Conservation (phyloP, 139 green algal genomes). For the Chlamydomonas applanata region DNA sequence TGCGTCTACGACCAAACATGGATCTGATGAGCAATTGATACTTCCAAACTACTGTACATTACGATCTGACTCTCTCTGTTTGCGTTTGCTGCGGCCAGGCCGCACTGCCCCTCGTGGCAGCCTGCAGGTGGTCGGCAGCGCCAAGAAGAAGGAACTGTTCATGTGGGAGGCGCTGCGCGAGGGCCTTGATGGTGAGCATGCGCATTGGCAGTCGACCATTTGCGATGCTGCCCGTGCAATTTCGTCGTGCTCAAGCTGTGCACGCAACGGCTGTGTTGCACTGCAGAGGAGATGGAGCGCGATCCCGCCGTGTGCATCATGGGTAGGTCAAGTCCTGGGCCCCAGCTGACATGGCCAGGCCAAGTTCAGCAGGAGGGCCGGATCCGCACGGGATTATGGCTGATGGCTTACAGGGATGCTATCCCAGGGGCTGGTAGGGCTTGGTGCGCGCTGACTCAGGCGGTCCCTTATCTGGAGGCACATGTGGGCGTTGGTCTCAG, state of each 20-base stretch:
- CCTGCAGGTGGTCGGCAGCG: conserved; percentile 14
- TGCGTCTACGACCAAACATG: neutral
- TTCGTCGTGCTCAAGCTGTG: too few relatives aligned
- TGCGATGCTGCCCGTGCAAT: too few relatives aligned
- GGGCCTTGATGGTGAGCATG: conserved; percentile 56
- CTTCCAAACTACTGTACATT: too few relatives aligned
- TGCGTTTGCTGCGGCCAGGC: neutral
- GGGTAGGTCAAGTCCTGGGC: conserved; percentile 42
- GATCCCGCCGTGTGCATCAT: conserved; percentile 90
- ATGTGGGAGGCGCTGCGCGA: conserved; percentile 94
- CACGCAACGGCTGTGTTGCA: too few relatives aligned
- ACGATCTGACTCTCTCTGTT: neutral
- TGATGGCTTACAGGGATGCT: neutral
- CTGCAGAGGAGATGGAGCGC: conserved; percentile 89
- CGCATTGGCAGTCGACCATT: too few relatives aligned
- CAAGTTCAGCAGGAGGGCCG: neutral
- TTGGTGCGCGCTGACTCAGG: neutral
- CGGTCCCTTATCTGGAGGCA: neutral
- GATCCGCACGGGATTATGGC: neutral
- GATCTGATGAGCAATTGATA: too few relatives aligned
- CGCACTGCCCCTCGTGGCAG: neutral
- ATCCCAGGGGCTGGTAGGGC: neutral
- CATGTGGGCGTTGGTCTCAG: conserved; percentile 28
- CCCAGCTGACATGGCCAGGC: neutral
- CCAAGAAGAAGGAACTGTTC: conserved; percentile 72